phyloP scores from a whole-genome alignment of 2,329 filamentous ascomycete genomes.

The Microcera coccophila region DNA sequence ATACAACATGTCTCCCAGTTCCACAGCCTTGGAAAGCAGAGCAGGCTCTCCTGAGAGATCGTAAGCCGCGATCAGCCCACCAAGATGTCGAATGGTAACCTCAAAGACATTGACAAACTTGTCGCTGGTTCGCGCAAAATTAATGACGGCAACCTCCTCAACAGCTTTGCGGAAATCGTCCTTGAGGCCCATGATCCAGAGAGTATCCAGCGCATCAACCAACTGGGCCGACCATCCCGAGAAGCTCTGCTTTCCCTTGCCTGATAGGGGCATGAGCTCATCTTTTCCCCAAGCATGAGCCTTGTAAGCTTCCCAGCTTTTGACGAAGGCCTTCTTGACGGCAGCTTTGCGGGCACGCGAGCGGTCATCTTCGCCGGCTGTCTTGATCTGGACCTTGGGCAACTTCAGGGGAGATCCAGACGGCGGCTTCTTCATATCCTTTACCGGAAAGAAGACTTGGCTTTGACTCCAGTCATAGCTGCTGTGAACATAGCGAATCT shows the following conservation, averaged over 20 bases:
- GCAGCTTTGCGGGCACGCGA: constrained; percentile 34
- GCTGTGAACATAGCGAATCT: constrained; percentile 32
- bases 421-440: constrained; percentile 33
- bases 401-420: constrained; percentile 31
- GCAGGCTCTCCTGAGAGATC: constrained; percentile 46
- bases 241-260: constrained; percentile 45
- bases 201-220: constrained; percentile 56
- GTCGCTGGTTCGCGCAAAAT: constrained; percentile 48
- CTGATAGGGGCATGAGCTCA: constrained; percentile 50
- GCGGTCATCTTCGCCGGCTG: constrained; percentile 38
- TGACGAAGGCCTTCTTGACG: constrained; percentile 39
- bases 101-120: constrained; percentile 57
- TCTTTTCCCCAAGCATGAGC: constrained; percentile 54
- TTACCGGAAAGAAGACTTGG: constrained; percentile 31
- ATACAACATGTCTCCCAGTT: constrained; percentile 53
- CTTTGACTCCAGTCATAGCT: constrained; percentile 38
- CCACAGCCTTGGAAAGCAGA: constrained; percentile 48
- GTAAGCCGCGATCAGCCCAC: constrained; percentile 50
- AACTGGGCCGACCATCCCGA: constrained; percentile 57
- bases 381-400: constrained; percentile 43
- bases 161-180: constrained; percentile 54
- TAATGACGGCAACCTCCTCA: constrained; percentile 45
- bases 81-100: constrained; percentile 55
- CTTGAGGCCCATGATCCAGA: constrained; percentile 57
- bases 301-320: constrained; percentile 51